Conservation (phyloP, 441 rosid genomes). For the Croton setiger region DNA sequence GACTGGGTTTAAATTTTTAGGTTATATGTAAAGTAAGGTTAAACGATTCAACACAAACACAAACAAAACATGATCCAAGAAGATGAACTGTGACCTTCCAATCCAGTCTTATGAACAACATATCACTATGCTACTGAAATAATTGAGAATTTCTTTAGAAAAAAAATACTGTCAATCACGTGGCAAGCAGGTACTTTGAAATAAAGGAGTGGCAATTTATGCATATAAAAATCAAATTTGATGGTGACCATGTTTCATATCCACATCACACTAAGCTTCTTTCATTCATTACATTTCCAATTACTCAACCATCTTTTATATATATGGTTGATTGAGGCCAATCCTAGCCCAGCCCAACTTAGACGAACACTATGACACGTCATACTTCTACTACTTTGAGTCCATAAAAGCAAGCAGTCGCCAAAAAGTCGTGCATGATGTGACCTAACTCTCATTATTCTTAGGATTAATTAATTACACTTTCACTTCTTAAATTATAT, state of each 20-base stretch:
- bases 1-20: too few species aligned
- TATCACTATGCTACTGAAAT: too few species aligned
- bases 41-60: too few species aligned
- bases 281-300: background rate
- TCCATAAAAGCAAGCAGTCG: slow-evolving; percentile 15
- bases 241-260: background rate
- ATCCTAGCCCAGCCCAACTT: slow-evolving; percentile 19
- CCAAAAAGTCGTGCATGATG: slow-evolving; percentile 24
- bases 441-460: slow-evolving; percentile 15
- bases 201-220: slow-evolving; percentile 16
- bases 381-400: background rate
- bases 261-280: background rate
- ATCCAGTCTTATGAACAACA: too few species aligned
- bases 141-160: too few species aligned
- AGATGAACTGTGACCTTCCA: too few species aligned
- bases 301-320: background rate
- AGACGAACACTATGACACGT: background rate
- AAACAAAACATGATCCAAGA: too few species aligned
- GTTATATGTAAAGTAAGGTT: too few species aligned
- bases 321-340: slow-evolving; percentile 1
- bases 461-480: too few species aligned
- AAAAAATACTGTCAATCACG: slow-evolving; percentile 20
- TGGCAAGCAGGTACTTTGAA: slow-evolving; percentile 26
- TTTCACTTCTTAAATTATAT: background rate
- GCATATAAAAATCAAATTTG: background rate